Evolutionary conservation across 75 land plant genomes (phyloP).

Genomic region (Selaginella moellendorffii): DNA sequence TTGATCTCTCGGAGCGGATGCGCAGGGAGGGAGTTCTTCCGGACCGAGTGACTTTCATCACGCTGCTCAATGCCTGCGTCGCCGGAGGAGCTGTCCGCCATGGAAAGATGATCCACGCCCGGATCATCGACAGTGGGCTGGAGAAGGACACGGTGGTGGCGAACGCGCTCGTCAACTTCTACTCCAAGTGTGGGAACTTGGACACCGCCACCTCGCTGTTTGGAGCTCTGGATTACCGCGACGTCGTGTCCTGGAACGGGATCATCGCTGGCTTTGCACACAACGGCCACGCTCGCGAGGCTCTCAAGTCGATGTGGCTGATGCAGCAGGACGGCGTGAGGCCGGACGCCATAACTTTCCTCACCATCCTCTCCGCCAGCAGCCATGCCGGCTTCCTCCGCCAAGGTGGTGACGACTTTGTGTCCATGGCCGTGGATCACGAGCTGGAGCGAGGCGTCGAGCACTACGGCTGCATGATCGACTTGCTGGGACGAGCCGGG

Average conservation of each 20-base stretch:
- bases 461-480: no score
- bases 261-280: background rate
- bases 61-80: background rate
- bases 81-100: background rate
- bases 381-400: no score
- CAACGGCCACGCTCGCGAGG: background rate
- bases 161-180: background rate
- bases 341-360: background rate
- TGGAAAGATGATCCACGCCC: background rate
- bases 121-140: background rate
- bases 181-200: conserved; percentile 2
- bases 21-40: background rate
- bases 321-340: background rate
- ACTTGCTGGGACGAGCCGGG: no score
- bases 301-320: background rate
- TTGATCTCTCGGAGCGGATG: background rate
- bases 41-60: background rate
- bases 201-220: background rate
- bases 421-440: conserved; percentile 17
- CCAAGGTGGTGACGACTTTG: no score
- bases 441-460: conserved; percentile 14
- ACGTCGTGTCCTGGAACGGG: background rate
- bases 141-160: background rate
- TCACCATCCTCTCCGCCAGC: background rate
- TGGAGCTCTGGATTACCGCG: background rate